Base-by-base conservation (phyloP, 176 grass and related monocot species). In the Zoysia japonica region DNA sequence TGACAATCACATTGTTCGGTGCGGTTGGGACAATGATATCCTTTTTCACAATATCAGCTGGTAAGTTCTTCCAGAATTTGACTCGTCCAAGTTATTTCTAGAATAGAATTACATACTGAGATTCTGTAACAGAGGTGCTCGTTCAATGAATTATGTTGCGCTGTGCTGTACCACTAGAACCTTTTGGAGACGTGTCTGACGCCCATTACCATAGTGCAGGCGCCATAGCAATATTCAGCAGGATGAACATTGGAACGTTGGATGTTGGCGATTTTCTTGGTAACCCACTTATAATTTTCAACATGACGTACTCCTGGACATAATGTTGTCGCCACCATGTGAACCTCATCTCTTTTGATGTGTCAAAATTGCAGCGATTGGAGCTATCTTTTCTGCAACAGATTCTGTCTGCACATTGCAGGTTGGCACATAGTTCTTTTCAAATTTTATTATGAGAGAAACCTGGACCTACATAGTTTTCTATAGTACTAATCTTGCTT, bases 361-460 rank as follows among this genome's bases (percentile, higher is more conserved):
- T 63, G 40, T 43, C 80, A 14, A 61, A 56, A 80, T 47, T 91
- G 36, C 90, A 99, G 96, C 96, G 47, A 94, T 99, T 72, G 96
- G 96, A 85, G 96, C 96, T 44, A 99, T 99, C 84, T 99, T 99
- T 89, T 99, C 96, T 41, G 96, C 96, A 60, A 99, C 96, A 78
- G 96, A 99, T 78, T 99, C 96, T 83, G 96, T 99, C 47, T 99
- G 96, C 79, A 99, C 96, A 6, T 76, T 99, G 70, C 96, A 99
- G 96, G 96, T 99, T 85, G 19, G 51, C 47, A 68, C 53, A 47
- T 19, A 10, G 47, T 70, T 40, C 4, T 7, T 66, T 53, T 67
- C 13, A 48, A 36, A 61, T 63, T 76, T 4, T 38, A 13, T 36
- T 45, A 83, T 48, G 17, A 72, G 9, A 41, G 7, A 57, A 45